Conservation (phyloP, 1,284 basidiomycete genomes). For the Trichosporon asahii region DNA sequence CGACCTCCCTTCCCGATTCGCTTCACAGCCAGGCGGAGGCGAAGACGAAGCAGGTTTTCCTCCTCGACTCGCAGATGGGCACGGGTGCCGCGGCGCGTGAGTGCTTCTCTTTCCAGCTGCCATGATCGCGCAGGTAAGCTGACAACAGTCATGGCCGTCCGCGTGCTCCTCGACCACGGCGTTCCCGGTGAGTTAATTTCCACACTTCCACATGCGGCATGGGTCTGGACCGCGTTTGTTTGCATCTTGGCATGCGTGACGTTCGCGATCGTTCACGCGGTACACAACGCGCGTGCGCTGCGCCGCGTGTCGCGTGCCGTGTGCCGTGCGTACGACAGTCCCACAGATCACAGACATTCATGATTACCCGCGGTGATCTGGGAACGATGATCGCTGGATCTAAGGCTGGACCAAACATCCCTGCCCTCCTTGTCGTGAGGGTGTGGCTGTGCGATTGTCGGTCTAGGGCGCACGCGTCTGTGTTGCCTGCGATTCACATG, state of each 20-base stretch:
- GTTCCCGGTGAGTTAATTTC: conserved; percentile 55
- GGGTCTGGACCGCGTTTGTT: background rate
- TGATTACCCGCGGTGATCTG: background rate
- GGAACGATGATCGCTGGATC: background rate
- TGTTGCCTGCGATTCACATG: background rate
- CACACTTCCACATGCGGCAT: background rate
- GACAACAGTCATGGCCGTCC: conserved; percentile 73
- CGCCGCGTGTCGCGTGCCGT: too few relatives aligned
- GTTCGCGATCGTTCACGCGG: background rate
- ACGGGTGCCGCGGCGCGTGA: conserved; percentile 81
- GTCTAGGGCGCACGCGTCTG: background rate
- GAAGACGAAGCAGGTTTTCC: conserved; percentile 70
- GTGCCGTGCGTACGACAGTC: background rate
- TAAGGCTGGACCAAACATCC: too few relatives aligned
- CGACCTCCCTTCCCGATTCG: conserved; percentile 70
- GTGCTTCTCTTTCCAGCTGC: conserved; percentile 20
- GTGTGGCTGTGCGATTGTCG: too few relatives aligned
- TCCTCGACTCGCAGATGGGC: conserved; percentile 93
- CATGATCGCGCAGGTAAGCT: background rate
- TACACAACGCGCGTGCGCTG: background rate
- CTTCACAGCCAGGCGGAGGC: conserved; percentile 66
- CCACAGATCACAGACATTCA: background rate
- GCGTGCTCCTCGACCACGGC: conserved; percentile 94
- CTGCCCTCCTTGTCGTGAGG: too few relatives aligned
- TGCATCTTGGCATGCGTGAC: background rate